Evolutionary conservation across 352 stramenopile species (phyloP).

Genomic region (Phytophthora chlamydospora): DNA sequence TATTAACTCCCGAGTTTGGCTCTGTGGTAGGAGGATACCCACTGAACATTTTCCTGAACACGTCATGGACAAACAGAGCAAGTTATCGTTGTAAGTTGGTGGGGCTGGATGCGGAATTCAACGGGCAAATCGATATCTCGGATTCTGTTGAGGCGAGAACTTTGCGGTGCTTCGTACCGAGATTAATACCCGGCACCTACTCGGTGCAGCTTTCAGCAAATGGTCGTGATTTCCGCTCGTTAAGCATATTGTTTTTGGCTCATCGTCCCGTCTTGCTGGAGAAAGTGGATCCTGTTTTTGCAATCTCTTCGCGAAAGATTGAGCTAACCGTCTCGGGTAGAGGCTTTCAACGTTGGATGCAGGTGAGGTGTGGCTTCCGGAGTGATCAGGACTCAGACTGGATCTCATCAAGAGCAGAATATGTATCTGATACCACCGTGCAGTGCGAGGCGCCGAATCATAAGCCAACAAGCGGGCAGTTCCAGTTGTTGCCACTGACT

Average conservation of each 20-base stretch:
- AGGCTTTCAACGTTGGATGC: conserved; percentile 52
- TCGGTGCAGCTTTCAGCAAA: conserved; percentile 45
- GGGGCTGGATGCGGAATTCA: conserved; percentile 5
- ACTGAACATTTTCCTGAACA: conserved; percentile 25
- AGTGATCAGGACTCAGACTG: conserved; percentile 9
- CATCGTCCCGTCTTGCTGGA: conserved; percentile 32
- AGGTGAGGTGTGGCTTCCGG: conserved; percentile 43
- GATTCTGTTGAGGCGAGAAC: not conserved
- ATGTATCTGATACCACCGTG: conserved; percentile 33
- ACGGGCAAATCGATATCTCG: conserved; percentile 1
- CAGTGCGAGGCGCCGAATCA: conserved; percentile 27
- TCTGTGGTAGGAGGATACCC: conserved; percentile 32
- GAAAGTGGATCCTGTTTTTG: conserved; percentile 26
- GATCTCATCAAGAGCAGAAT: conserved; percentile 20
- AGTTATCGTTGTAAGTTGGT: conserved; percentile 37
- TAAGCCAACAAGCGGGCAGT: conserved; percentile 12
- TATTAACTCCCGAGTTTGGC: conserved; percentile 35
- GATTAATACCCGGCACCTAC: conserved; percentile 34
- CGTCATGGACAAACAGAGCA: conserved; percentile 12
- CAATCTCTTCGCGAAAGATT: conserved; percentile 18
- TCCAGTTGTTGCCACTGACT: conserved; percentile 37
- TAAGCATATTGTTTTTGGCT: conserved; percentile 25
- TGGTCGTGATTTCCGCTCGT: conserved; percentile 37
- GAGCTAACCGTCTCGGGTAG: conserved; percentile 33
- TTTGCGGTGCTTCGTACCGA: conserved; percentile 32